Percentiles rank a stretch among this genome's conserved stretches.
Evolutionary conservation across 768 basidiomycete genomes (phyloP).

Genomic region (Pleurotus platypus): DNA sequence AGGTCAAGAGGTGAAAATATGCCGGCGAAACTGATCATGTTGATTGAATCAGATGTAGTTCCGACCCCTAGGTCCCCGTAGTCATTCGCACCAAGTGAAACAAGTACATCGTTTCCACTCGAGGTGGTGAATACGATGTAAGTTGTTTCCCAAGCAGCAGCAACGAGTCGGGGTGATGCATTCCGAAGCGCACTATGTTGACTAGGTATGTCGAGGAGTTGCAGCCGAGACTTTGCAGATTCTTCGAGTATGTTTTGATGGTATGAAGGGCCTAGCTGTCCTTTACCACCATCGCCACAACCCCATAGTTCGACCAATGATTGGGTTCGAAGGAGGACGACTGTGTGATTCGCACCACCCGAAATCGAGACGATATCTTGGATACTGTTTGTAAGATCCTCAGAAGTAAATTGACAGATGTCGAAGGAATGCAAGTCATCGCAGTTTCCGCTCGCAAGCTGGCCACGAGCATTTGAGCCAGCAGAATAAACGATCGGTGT

Average conservation of each 20-base stretch:
- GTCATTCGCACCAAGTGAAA: slow-evolving; percentile 84
- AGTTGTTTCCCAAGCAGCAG: slow-evolving; percentile 82
- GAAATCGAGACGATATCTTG: slow-evolving; percentile 47
- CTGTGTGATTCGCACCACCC: slow-evolving; percentile 77
- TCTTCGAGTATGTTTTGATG: slow-evolving; percentile 14
- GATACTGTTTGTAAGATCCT: not conserved
- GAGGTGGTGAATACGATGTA: slow-evolving; percentile 57
- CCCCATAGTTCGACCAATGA: slow-evolving; percentile 49
- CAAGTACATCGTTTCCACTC: slow-evolving; percentile 44
- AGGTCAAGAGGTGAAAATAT: slow-evolving; percentile 22
- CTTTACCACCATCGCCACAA: slow-evolving; percentile 64
- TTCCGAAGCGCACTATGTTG: slow-evolving; percentile 30
- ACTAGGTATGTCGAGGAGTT: slow-evolving; percentile 37
- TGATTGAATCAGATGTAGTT: slow-evolving; percentile 20
- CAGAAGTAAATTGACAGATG: slow-evolving; percentile 32
- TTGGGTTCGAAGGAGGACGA: slow-evolving; percentile 53
- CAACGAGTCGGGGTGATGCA: slow-evolving; percentile 47
- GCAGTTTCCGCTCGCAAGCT: slow-evolving; percentile 41
- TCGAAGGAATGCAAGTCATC: slow-evolving; percentile 44
- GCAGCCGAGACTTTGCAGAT: slow-evolving; percentile 35
- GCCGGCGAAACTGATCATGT: slow-evolving; percentile 42
- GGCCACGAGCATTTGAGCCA: slow-evolving; percentile 53
- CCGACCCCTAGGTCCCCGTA: slow-evolving; percentile 78
- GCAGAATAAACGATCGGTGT: not conserved
- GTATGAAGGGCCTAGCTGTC: slow-evolving; percentile 64